Evolutionary conservation across 768 basidiomycete species (phyloP).

Genomic region (Leccinum rimulosum): DNA sequence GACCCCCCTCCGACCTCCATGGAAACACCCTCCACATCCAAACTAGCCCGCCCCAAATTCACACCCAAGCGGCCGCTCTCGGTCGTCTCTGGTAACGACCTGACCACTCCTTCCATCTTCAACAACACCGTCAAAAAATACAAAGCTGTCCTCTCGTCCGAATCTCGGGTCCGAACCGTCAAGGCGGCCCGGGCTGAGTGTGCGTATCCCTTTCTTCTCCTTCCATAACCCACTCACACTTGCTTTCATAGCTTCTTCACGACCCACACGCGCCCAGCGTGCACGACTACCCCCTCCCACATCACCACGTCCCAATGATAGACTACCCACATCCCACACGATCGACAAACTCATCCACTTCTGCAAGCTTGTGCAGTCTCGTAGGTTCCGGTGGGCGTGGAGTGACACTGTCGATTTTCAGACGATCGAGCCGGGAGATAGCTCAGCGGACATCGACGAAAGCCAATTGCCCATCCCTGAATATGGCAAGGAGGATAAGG

Average conservation of each 20-base stretch:
- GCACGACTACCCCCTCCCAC: slow-evolving; percentile 17
- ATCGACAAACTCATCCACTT: too few species aligned
- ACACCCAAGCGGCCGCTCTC: slow-evolving; percentile 56
- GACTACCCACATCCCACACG: too few species aligned
- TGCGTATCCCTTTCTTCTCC: background rate
- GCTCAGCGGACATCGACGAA: slow-evolving; percentile 69
- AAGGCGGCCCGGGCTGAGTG: slow-evolving; percentile 30
- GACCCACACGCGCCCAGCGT: slow-evolving; percentile 16
- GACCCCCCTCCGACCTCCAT: slow-evolving; percentile 1
- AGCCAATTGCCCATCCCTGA: slow-evolving; percentile 42
- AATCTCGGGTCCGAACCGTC: slow-evolving; percentile 33
- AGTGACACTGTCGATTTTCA: slow-evolving; percentile 74
- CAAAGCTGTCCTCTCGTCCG: slow-evolving; percentile 57
- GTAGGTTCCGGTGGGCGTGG: too few species aligned
- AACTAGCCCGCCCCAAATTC: slow-evolving; percentile 41
- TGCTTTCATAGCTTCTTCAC: slow-evolving; percentile 19
- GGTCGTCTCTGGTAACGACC: slow-evolving; percentile 30
- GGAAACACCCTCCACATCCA: slow-evolving; percentile 34
- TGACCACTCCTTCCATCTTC: slow-evolving; percentile 37
- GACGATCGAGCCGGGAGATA: slow-evolving; percentile 65
- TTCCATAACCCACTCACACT: background rate
- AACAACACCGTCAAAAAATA: slow-evolving; percentile 57
- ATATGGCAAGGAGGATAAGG: slow-evolving; percentile 78
- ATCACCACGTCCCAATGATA: slow-evolving; percentile 48
- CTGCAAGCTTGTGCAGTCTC: too few species aligned